Base-by-base conservation (phyloP, 371 early-diverging fungal genomes). In the Dichotomocladium elegans region DNA sequence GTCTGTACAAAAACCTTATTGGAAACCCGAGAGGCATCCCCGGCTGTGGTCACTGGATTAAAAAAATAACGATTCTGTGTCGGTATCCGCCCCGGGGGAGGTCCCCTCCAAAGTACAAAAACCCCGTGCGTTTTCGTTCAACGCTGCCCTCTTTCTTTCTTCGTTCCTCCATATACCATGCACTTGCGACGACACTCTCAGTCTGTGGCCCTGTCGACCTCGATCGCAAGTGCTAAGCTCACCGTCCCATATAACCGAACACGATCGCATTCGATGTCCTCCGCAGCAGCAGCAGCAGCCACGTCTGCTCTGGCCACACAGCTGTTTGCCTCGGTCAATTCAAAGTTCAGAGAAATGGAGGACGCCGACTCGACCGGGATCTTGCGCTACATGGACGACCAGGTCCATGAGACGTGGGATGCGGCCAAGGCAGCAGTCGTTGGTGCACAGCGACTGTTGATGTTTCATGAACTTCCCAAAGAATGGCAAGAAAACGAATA, bases 401-500 rank as follows among this genome's bases (percentile, higher is more conserved):
- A 70, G 12, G 64, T 70, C 11, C 68, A 67, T 27, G 81, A 80
- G 29, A 72, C 76, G 5, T 72, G 79, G 68, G 80, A 75, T 19
- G 64, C 67, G 1, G 75, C 77, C 17, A 78, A 75, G 37, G 85
- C 87, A 0, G 73, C 81, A 2, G 59, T 80, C 28, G 66, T 74
- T 0, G 87, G 83, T 8, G 79, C 83, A 19, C 75, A 80, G 45
- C 71, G 87, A 14, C 53, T 86, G 26, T 57, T 86, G 8, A 57
- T 68, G 1, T 73, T 83, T 41, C 81, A 86, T 30, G 87, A 86
- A 34, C 41, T 86, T 24, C 87, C 87, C 1, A 68, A 64, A 43
- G 79, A 81, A 59, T 79, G 87, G 79, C 80, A 80, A 57, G 85
- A 86, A 62, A 86, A 86, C 56, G 74, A 81, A 63, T 82, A 81